Evolutionary conservation across 441 rosid species (phyloP).

Genomic region (Populus tomentosa): DNA sequence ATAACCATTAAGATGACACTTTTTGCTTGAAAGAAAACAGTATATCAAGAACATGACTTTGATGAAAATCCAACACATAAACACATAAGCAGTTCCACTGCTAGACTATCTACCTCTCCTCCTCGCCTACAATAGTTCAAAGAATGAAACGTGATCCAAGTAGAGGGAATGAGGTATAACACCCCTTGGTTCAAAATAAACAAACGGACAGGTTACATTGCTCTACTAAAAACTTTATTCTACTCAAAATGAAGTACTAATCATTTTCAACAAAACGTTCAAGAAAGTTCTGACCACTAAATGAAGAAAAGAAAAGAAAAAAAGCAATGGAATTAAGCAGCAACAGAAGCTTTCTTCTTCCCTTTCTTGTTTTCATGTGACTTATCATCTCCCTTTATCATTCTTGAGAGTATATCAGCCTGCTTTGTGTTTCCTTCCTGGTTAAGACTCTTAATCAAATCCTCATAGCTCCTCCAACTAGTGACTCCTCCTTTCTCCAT

Average conservation of each 20-base stretch:
- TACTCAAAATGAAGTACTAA: neutral
- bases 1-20: neutral
- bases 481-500: slow-evolving; percentile 62
- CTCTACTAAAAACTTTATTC: neutral
- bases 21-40: neutral
- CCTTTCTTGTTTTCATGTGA: slow-evolving; percentile 14
- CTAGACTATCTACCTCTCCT: neutral
- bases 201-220: neutral
- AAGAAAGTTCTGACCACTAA: neutral
- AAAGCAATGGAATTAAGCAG: neutral
- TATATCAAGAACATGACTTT: neutral
- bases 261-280: neutral
- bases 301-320: neutral
- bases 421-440: slow-evolving; percentile 86
- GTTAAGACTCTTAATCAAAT: slow-evolving; percentile 72
- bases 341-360: slow-evolving; percentile 12
- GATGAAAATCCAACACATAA: neutral
- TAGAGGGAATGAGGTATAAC: neutral
- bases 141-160: neutral
- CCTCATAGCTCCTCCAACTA: slow-evolving; percentile 67
- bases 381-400: slow-evolving; percentile 42
- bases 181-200: neutral
- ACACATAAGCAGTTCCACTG: neutral
- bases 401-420: slow-evolving; percentile 84
- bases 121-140: neutral